Conservation (phyloP, 805 yeast genomes). For the Suhomyces canberraensis region DNA sequence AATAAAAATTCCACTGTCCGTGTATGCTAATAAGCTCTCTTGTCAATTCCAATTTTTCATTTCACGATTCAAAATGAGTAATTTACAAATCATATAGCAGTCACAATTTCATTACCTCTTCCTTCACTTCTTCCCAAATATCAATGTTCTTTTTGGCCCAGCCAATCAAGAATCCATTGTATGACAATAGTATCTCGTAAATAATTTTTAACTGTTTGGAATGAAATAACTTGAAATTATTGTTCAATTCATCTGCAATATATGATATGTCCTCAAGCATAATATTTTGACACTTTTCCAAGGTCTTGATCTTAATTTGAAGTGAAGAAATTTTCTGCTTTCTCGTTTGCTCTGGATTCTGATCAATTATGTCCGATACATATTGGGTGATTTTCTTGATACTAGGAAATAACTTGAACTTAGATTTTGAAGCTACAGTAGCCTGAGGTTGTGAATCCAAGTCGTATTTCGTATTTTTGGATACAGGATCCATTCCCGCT, state of each 20-base stretch:
- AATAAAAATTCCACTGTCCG: too few species aligned
- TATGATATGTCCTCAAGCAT: conserved; percentile 40
- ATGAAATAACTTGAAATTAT: conserved; percentile 49
- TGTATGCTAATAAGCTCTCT: too few species aligned
- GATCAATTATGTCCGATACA: conserved; percentile 57
- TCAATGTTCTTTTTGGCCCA: conserved; percentile 70
- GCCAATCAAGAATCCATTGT: conserved; percentile 52
- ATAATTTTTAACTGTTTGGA: conserved; percentile 49
- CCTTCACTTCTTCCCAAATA: conserved; percentile 62
- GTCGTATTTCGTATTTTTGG: conserved; percentile 21
- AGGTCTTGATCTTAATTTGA: conserved; percentile 48
- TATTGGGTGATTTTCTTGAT: conserved; percentile 51
- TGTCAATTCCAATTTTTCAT: too few species aligned
- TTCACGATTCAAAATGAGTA: too few species aligned
- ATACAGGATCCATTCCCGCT: conserved; percentile 14
- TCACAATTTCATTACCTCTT: conserved; percentile 30
- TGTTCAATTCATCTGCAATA: conserved; percentile 43
- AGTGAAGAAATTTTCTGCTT: conserved; percentile 49
- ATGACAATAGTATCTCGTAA: conserved; percentile 49
- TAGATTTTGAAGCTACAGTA: conserved; percentile 14
- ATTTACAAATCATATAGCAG: too few species aligned
- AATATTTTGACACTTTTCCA: conserved; percentile 49
- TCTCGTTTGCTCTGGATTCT: conserved; percentile 63
- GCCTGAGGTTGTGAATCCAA: conserved; percentile 10
- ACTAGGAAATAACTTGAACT: conserved; percentile 52